Conservation (phyloP, 331 rosid genomes). For the Cydonia oblonga region DNA sequence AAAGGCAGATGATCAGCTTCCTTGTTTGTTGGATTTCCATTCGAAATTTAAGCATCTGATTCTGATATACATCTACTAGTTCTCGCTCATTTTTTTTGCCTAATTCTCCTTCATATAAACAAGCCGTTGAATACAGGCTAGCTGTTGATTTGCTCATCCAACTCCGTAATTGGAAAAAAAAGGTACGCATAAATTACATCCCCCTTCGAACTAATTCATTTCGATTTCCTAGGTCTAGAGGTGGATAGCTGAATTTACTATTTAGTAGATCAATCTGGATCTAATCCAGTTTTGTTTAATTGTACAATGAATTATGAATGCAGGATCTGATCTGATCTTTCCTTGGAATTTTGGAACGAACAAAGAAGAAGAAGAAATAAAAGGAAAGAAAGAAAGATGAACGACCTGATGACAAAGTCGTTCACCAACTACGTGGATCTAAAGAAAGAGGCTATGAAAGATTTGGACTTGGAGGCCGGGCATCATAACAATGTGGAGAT, state of each 20-base stretch:
- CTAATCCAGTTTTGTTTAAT: neutral
- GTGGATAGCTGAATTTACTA: neutral
- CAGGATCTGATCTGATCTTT: neutral
- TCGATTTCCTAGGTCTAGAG: neutral
- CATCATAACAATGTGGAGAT: constrained; percentile 23
- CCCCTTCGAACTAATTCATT: neutral
- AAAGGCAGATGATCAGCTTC: neutral
- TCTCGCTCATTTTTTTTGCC: neutral
- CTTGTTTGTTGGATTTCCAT: neutral
- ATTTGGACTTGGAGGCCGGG: constrained; percentile 66
- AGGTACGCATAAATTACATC: neutral
- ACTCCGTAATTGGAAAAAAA: neutral
- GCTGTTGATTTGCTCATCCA: neutral
- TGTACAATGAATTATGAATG: neutral
- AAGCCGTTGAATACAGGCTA: neutral
- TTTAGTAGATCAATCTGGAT: neutral
- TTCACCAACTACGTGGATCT: constrained; percentile 77
- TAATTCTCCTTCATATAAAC: neutral
- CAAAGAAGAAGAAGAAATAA: neutral
- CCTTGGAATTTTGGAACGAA: neutral
- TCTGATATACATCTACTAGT: neutral
- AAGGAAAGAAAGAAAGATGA: constrained; percentile 28
- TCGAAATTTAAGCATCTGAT: neutral
- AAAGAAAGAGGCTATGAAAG: constrained; percentile 79
- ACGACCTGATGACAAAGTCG: constrained; percentile 83